Evolutionary conservation across 805 yeast species (phyloP).

Genomic region (Yamadazyma insecticola): DNA sequence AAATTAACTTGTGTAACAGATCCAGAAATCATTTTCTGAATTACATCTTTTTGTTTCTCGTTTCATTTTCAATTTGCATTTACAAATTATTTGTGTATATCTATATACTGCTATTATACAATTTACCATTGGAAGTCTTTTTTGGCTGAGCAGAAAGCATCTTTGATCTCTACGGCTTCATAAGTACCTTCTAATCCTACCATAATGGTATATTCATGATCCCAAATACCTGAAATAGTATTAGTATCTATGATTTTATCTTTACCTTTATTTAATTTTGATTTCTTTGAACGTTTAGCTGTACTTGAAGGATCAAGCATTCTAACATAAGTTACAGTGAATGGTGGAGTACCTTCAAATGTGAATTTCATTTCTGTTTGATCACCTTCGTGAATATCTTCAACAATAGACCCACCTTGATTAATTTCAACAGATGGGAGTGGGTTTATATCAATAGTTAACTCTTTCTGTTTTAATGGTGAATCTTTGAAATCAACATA

Average conservation of each 20-base stretch:
- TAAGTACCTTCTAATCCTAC: conserved; percentile 91
- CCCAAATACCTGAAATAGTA: conserved; percentile 64
- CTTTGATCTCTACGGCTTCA: conserved; percentile 87
- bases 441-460: conserved; percentile 37
- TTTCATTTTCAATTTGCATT: too few relatives aligned
- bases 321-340: conserved; percentile 78
- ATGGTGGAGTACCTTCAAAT: conserved; percentile 89
- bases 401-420: conserved; percentile 70
- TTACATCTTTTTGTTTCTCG: too few relatives aligned
- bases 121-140: too few relatives aligned
- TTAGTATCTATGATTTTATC: conserved; percentile 15
- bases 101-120: too few relatives aligned
- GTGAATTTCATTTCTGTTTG: conserved; percentile 81
- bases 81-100: too few relatives aligned
- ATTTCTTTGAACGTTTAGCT: conserved; percentile 22
- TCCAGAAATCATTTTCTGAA: too few relatives aligned
- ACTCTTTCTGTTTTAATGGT: conserved; percentile 26
- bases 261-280: conserved; percentile 10
- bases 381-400: conserved; percentile 92
- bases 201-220: conserved; percentile 60
- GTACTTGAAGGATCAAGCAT: conserved; percentile 33
- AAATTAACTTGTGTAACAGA: too few relatives aligned
- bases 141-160: conserved; percentile 60
- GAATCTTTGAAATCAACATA: conserved; percentile 49
- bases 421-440: conserved; percentile 75